Evolutionary conservation across 148 eudicot species (phyloP), one percentile per base, ranked within the genome.

Genomic region (Salicornia ramosissima): DNA sequence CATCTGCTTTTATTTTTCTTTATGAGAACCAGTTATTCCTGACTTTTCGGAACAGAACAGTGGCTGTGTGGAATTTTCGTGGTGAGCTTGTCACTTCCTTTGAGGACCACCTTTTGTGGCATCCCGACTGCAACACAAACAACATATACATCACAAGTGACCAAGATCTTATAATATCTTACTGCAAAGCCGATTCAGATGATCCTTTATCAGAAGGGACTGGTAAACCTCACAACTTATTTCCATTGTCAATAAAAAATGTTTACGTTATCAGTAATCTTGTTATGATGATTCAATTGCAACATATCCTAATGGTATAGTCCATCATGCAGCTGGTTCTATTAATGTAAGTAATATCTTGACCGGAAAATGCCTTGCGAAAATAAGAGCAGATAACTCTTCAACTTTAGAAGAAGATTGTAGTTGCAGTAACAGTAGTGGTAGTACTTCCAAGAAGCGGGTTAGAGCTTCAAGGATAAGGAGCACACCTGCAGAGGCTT

Each of bases 51-150:
- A 85, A 90, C 73, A 83, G 96, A 56, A 94, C 92, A 4, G 98
- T 90, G 50, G 96, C 98, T 77, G 98, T 90, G 55, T 94, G 98
- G 97, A 94, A 94, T 78, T 90, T 88, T 77, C 86, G 97, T 19
- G 98, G 98, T 63, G 92, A 94, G 82, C 88, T 94, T 64, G 98
- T 94, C 74, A 94, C 98, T 64, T 90, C 97, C 29, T 94, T 94
- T 55, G 98, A 94, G 83, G 98, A 94, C 81, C 98, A 94, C 79
- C 90, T 90, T 29, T 80, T 94, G 76, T 90, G 98, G 98, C 97
- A 90, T 81, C 95, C 98, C 30, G 97, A 94, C 75, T 94, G 98
- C 88, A 90, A 94, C 74, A 94, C 97, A 13, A 90, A 94, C 92
- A 90, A 90, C 84, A 94, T 94, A 29, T 88, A 94, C 64, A 90